These are phyloP conservation scores for Zizania palustris DNA, from an alignment of 202 grass and related monocot species.

Conservation along the genomic window DNA sequence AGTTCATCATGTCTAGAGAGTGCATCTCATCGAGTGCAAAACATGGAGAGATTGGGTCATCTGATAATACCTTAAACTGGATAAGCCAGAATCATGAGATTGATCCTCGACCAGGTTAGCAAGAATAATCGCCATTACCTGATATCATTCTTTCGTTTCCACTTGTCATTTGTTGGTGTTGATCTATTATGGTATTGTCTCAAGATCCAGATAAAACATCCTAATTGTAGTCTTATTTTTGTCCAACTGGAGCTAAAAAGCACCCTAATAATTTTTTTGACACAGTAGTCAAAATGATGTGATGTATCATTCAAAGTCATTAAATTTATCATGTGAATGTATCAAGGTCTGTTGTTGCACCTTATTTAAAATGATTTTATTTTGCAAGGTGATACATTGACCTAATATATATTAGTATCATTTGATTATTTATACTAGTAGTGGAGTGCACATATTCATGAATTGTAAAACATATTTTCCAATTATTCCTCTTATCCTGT, in stretches of 20 bases:
- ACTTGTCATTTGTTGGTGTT: conserved; percentile 31
- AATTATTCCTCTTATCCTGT: conserved; percentile 27
- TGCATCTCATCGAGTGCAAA: conserved; percentile 42
- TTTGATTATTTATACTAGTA: not conserved
- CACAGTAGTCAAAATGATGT: not conserved
- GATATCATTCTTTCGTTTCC: conserved; percentile 12
- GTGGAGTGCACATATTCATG: not conserved
- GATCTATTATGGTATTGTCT: conserved; percentile 19
- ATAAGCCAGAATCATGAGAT: conserved; percentile 38
- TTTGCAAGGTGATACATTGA: conserved; percentile 30
- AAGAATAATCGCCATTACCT: conserved; percentile 24
- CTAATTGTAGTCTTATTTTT: conserved; percentile 27
- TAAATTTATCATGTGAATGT: conserved; percentile 21
- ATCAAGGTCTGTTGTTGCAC: conserved; percentile 13
- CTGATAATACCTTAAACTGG: conserved; percentile 50
- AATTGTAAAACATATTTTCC: conserved; percentile 8
- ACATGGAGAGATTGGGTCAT: conserved; percentile 55
- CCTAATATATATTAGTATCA: not conserved
- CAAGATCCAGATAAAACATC: conserved; percentile 14
- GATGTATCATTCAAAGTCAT: conserved; percentile 6
- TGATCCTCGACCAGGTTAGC: conserved; percentile 64
- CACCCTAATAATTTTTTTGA: conserved; percentile 12
- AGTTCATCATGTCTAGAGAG: conserved; percentile 68
- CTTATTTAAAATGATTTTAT: conserved; percentile 30
- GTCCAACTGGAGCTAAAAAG: conserved; percentile 31